Evolutionary conservation across 106 monocot genomes (phyloP), one percentile per base, ranked within the genome.

Genomic region (Xerophyta viscosa): DNA sequence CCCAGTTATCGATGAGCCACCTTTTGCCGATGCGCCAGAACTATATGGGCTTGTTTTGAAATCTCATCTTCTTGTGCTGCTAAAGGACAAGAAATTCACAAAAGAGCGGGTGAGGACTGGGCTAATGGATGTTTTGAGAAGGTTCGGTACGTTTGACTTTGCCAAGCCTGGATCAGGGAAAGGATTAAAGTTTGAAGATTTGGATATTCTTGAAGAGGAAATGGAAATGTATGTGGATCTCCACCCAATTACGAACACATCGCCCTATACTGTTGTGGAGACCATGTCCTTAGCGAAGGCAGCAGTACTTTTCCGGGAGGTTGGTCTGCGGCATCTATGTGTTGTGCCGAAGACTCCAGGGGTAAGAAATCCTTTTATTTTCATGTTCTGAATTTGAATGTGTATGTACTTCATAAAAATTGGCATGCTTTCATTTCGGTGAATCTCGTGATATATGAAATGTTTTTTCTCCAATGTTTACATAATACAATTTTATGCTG

Each of bases 221-320:
- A 62, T 80, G 86, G 86, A 86, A 3, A 80, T 86, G 86, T 86
- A 69, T 56, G 86, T 86, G 1, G 86, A 86, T 60, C 48, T 86
- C 18, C 86, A 70, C 37, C 66, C 86, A 3, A 70, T 86, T 13
- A 58, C 80, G 1, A 86, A 86, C 37, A 77, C 72, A 20, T 86
- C 86, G 13, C 86, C 86, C 1, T 86, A 80, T 58, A 80, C 86
- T 1, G 80, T 80, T 9, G 66, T 77, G 29, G 86, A 86, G 50
- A 76, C 76, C 8, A 86, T 86, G 80, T 80, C 80, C 37, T 52
- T 86, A 30, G 80, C 86, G 9, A 86, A 86, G 39, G 76, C 86
- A 21, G 80, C 76, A 7, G 63, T 80, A 22, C 80, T 86, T 41
- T 86, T 86, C 42, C 49, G 80, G 29, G 76, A 72, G 64, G 59